These are phyloP conservation scores for Neurospora tetraspora DNA, from an alignment of 495 filamentous ascomycete species.

Conservation along the genomic window DNA sequence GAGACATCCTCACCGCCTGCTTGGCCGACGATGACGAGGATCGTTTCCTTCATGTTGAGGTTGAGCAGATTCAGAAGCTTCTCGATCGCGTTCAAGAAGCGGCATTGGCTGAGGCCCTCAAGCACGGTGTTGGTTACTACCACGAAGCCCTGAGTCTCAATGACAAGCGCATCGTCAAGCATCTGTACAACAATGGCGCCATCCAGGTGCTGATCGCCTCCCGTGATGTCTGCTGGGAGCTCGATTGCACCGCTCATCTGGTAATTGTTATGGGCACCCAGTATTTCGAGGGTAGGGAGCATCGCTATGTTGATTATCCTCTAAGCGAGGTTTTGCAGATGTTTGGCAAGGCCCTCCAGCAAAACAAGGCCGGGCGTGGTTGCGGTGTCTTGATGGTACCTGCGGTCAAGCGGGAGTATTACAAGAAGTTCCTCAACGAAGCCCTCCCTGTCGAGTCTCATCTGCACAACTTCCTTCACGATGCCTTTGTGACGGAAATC, in stretches of 20 bases:
- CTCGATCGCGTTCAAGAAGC: slow-evolving; percentile 74
- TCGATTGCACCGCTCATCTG: slow-evolving; percentile 76
- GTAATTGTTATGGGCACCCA: slow-evolving; percentile 99
- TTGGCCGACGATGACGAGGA: slow-evolving; percentile 87
- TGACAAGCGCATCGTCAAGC: slow-evolving; percentile 88
- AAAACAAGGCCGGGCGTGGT: slow-evolving; percentile 64
- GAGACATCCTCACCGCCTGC: slow-evolving; percentile 77
- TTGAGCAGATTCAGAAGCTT: slow-evolving; percentile 71
- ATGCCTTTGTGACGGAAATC: slow-evolving; percentile 94
- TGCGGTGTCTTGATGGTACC: slow-evolving; percentile 93
- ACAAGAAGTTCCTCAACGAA: slow-evolving; percentile 97
- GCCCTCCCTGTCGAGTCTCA: slow-evolving; percentile 93
- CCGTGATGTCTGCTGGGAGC: slow-evolving; percentile 92
- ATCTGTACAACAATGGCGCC: slow-evolving; percentile 82
- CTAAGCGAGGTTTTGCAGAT: slow-evolving; percentile 98
- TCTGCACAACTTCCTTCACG: slow-evolving; percentile 79
- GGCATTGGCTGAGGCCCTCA: slow-evolving; percentile 80
- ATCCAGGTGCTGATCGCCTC: slow-evolving; percentile 92
- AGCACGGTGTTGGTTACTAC: slow-evolving; percentile 93
- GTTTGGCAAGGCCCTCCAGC: slow-evolving; percentile 86
- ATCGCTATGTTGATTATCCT: slow-evolving; percentile 95
- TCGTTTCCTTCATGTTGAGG: slow-evolving; percentile 74
- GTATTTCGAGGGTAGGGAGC: slow-evolving; percentile 93
- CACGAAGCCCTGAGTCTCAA: slow-evolving; percentile 83
- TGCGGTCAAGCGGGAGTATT: slow-evolving; percentile 89